Conservation (phyloP, 2,329 filamentous ascomycete genomes). For the Fusarium papillatum region DNA sequence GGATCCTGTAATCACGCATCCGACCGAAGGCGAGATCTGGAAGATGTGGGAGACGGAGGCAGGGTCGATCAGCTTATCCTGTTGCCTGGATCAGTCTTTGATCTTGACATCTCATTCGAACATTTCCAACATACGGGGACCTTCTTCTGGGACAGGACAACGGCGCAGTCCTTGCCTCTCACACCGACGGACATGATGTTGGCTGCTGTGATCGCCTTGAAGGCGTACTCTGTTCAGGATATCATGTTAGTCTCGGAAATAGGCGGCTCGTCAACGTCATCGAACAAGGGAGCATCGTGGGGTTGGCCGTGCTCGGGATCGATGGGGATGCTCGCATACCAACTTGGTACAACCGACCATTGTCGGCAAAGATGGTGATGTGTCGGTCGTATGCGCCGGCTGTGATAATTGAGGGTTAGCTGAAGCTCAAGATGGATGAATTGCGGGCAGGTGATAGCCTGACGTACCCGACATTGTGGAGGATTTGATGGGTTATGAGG, state of each 20-base stretch:
- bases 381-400: constrained; percentile 94
- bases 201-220: constrained; percentile 99
- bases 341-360: constrained; percentile 99
- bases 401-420: constrained; percentile 47
- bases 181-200: constrained; percentile 99
- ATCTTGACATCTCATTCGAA: not conserved
- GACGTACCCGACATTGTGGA: constrained; percentile 67
- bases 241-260: constrained; percentile 38
- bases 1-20: constrained; percentile 98
- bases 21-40: constrained; percentile 94
- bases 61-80: constrained; percentile 99
- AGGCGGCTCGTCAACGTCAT: constrained; percentile 30
- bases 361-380: constrained; percentile 99
- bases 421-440: constrained; percentile 22
- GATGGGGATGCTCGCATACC: constrained; percentile 70
- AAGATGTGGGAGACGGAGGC: constrained; percentile 98
- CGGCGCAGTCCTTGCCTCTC: constrained; percentile 95
- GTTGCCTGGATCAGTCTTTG: constrained; percentile 39
- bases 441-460: constrained; percentile 28
- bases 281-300: constrained; percentile 28
- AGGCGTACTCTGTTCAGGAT: constrained; percentile 88
- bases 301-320: constrained; percentile 10
- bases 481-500: constrained; percentile 36
- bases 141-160: constrained; percentile 99
- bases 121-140: constrained; percentile 80